Percentiles rank a stretch among this genome's conserved stretches.
Conservation (phyloP, 2,329 filamentous ascomycete genomes). For the Xenoacremonium recifei region DNA sequence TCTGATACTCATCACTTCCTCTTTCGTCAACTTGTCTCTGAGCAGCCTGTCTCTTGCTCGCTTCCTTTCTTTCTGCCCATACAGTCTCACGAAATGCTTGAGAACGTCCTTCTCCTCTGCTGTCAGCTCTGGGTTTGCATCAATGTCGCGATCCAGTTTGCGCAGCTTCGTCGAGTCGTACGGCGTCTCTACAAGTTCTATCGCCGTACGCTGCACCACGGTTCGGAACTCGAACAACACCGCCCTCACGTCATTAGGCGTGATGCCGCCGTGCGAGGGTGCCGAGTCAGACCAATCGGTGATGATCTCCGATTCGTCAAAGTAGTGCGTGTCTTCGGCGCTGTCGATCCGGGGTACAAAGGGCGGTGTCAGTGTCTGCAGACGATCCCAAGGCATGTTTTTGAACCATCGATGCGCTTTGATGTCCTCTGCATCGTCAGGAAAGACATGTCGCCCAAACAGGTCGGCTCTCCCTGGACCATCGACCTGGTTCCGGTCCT, state of each 20-base stretch:
- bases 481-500: slow-evolving; percentile 46
- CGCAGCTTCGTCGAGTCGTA: slow-evolving; percentile 49
- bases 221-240: slow-evolving; percentile 38
- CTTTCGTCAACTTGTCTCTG: slow-evolving; percentile 66
- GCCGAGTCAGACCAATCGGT: slow-evolving; percentile 58
- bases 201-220: slow-evolving; percentile 42
- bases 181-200: slow-evolving; percentile 45
- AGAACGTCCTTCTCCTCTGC: slow-evolving; percentile 40
- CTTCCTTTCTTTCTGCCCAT: slow-evolving; percentile 67
- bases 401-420: slow-evolving; percentile 86
- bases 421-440: slow-evolving; percentile 85
- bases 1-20: slow-evolving; percentile 72
- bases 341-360: slow-evolving; percentile 73
- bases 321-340: slow-evolving; percentile 80
- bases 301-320: slow-evolving; percentile 77
- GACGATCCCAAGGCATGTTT: slow-evolving; percentile 71
- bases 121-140: slow-evolving; percentile 33
- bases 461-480: slow-evolving; percentile 18
- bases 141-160: slow-evolving; percentile 48
- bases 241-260: slow-evolving; percentile 29
- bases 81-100: slow-evolving; percentile 50
- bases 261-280: slow-evolving; percentile 29
- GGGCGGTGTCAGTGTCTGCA: slow-evolving; percentile 71
- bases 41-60: slow-evolving; percentile 82
- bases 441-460: slow-evolving; percentile 65